These are phyloP conservation scores for Leersia perrieri DNA, from an alignment of 176 grass and related monocot genomes.

Conservation along the genomic window DNA sequence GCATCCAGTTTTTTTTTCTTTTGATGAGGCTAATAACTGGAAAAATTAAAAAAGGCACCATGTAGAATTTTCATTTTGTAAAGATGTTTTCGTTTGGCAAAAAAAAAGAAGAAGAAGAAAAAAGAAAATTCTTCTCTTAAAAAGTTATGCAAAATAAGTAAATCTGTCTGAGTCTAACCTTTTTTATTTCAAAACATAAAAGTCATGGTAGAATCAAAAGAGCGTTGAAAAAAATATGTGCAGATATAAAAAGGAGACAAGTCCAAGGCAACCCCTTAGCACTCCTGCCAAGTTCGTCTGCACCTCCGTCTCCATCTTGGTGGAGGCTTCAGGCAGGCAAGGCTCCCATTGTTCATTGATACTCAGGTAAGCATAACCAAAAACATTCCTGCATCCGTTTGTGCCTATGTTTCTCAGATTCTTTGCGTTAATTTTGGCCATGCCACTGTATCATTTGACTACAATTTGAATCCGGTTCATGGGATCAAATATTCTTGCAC, in stretches of 20 bases:
- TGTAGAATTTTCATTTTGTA: not conserved
- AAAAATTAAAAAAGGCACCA: not conserved
- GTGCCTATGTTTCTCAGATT: not conserved
- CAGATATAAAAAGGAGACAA: conserved; percentile 24
- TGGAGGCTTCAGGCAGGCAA: conserved; percentile 1
- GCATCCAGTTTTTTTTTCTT: not conserved
- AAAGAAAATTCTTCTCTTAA: too few relatives aligned
- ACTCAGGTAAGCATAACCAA: conserved; percentile 6
- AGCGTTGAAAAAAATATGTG: not conserved
- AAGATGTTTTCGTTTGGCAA: not conserved
- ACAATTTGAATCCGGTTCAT: conserved; percentile 1
- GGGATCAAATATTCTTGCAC: not conserved
- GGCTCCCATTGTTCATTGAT: conserved; percentile 8
- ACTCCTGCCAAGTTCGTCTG: not conserved
- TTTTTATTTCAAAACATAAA: not conserved
- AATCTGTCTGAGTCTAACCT: not conserved
- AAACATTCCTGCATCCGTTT: not conserved
- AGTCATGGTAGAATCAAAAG: not conserved
- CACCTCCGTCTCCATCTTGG: conserved; percentile 1
- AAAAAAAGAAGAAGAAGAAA: too few relatives aligned
- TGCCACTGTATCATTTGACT: not conserved
- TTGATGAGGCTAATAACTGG: not conserved
- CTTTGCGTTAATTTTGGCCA: not conserved
- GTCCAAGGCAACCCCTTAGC: not conserved
- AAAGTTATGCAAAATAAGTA: not conserved